Conservation (phyloP, 2,329 filamentous ascomycete genomes). For the Fusarium sp. region DNA sequence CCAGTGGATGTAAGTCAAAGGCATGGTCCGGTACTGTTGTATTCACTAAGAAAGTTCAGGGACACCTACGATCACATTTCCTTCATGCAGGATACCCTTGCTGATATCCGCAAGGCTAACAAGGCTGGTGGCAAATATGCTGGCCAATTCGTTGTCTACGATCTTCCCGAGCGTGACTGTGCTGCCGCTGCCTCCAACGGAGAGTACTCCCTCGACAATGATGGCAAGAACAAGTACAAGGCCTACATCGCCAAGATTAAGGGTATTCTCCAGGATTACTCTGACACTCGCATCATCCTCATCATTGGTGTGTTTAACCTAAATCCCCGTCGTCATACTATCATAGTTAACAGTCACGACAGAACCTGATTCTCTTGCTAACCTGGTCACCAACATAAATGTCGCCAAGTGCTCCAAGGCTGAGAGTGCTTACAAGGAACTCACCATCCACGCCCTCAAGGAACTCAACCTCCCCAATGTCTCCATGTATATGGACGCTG, state of each 20-base stretch:
- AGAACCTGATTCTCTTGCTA: slow-evolving; percentile 70
- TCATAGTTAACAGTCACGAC: not conserved
- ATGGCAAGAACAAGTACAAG: slow-evolving; percentile 65
- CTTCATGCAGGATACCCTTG: slow-evolving; percentile 58
- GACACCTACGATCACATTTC: slow-evolving; percentile 63
- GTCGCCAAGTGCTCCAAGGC: slow-evolving; percentile 62
- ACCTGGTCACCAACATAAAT: slow-evolving; percentile 66
- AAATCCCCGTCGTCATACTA: accelerated
- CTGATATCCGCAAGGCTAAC: slow-evolving; percentile 55
- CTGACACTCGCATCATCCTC: slow-evolving; percentile 57
- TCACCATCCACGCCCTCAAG: slow-evolving; percentile 62
- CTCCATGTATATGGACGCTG: slow-evolving; percentile 68
- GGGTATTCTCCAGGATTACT: slow-evolving; percentile 54
- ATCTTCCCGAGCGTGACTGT: slow-evolving; percentile 69
- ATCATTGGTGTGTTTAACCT: slow-evolving; percentile 52
- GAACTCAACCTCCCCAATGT: slow-evolving; percentile 66
- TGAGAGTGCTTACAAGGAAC: slow-evolving; percentile 59
- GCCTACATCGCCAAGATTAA: slow-evolving; percentile 64
- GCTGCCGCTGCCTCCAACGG: slow-evolving; percentile 67
- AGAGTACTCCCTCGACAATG: slow-evolving; percentile 62
- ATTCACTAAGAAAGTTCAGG: slow-evolving; percentile 45
- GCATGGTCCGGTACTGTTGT: accelerated
- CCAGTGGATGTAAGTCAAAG: slow-evolving; percentile 59
- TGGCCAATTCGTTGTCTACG: slow-evolving; percentile 65
- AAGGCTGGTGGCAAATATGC: slow-evolving; percentile 54